These are phyloP conservation scores for Symmetrospora coprosmae DNA, from an alignment of 768 basidiomycete species.

Conservation along the genomic window DNA sequence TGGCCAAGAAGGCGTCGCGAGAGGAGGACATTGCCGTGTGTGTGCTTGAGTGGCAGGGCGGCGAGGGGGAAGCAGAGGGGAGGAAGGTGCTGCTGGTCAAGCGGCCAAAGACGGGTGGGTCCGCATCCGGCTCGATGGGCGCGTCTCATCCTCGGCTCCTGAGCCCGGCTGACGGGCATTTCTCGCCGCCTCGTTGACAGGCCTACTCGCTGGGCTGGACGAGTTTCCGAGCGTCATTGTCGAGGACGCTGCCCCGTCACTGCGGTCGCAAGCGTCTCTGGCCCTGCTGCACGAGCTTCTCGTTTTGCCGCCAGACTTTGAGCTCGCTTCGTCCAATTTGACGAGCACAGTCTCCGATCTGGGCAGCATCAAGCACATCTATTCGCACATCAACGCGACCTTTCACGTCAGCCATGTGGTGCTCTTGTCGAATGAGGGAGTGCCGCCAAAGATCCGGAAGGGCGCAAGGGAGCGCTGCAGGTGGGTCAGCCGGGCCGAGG, in stretches of 20 bases:
- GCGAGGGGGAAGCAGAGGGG: conserved; percentile 36
- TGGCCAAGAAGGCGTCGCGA: conserved; percentile 62
- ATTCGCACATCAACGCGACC: conserved; percentile 22
- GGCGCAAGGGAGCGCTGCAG: not conserved
- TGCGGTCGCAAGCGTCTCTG: not conserved
- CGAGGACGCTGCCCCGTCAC: not conserved
- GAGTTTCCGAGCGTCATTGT: conserved; percentile 64
- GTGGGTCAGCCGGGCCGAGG: conserved; percentile 2
- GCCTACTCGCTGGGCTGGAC: conserved; percentile 74
- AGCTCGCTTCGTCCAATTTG: not conserved
- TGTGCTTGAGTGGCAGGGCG: conserved; percentile 58
- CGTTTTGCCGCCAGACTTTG: not conserved
- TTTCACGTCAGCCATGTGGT: conserved; percentile 3
- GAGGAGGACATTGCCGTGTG: conserved; percentile 74
- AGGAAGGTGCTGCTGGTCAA: conserved; percentile 62
- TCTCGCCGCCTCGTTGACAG: conserved; percentile 38
- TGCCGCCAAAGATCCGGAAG: not conserved
- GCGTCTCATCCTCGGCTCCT: too few species aligned
- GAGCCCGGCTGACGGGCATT: not conserved
- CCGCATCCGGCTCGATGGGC: too few species aligned
- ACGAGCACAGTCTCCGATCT: not conserved
- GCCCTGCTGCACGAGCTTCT: conserved; percentile 10
- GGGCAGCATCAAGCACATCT: conserved; percentile 16
- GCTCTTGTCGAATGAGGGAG: not conserved
- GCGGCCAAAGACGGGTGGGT: conserved; percentile 63